Percentiles rank a stretch among this genome's conserved stretches.
These are phyloP conservation scores for Thalassiosira profunda DNA, from an alignment of 108 stramenopile genomes.

Conservation along the genomic window DNA sequence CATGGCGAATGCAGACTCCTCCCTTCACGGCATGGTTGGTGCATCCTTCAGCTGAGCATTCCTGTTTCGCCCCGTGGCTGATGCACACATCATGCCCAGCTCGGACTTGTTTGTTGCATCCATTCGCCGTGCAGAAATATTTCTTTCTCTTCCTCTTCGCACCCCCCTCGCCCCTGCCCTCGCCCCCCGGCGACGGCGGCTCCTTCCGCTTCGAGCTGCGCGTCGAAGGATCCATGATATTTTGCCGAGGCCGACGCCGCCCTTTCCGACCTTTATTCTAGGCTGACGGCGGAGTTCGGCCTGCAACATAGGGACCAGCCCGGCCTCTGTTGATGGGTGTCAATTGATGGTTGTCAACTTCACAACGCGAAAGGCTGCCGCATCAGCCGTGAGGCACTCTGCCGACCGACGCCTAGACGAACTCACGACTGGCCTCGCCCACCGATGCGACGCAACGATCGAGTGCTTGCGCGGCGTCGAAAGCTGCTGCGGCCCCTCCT, in stretches of 20 bases:
- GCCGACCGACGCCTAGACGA: no score
- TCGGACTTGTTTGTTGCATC: not conserved
- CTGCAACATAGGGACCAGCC: no score
- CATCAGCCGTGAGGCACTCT: no score
- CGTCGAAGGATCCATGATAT: no score
- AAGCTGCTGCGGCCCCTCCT: no score
- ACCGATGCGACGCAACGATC: no score
- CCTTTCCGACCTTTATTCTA: not conserved
- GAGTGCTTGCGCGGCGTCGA: no score
- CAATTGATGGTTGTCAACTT: no score
- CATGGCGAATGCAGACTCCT: constrained; percentile 3
- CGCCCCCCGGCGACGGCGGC: not conserved
- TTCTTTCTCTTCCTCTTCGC: not conserved
- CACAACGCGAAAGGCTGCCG: no score
- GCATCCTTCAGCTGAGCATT: not conserved
- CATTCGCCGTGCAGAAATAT: constrained; percentile 4
- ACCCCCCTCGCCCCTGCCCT: not conserved
- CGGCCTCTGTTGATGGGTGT: no score
- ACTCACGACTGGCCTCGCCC: no score
- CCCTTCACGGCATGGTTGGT: constrained; percentile 4
- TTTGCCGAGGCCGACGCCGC: not conserved
- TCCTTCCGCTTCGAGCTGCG: no score
- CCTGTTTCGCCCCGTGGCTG: not conserved
- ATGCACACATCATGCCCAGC: not conserved
- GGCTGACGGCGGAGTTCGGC: not conserved